A percentile compares a stretch with the other conserved stretches of the same genome.
Conservation (phyloP, 805 yeast species). For the Danielia reshetovae region DNA sequence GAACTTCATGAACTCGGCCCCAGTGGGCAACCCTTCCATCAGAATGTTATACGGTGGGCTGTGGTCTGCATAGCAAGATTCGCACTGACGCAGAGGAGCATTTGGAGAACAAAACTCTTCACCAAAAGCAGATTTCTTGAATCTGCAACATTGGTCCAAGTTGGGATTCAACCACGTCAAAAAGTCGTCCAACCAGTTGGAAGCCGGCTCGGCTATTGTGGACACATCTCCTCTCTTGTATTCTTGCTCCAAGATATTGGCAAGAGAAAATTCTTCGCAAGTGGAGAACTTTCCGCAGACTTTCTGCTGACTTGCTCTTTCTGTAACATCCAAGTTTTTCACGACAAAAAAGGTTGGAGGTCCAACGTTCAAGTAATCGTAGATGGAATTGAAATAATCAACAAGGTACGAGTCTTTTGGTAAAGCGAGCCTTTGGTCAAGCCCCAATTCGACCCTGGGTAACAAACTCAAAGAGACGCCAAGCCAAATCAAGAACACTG, state of each 20-base stretch:
- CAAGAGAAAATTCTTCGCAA: constrained; percentile 74
- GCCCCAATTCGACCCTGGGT: constrained; percentile 71
- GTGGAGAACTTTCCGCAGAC: constrained; percentile 86
- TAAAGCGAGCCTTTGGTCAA: constrained; percentile 86
- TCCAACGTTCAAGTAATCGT: constrained; percentile 72
- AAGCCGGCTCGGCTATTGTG: constrained; percentile 74
- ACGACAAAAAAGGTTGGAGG: constrained; percentile 90
- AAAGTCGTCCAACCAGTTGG: constrained; percentile 93
- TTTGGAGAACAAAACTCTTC: constrained; percentile 60
- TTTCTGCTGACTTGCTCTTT: constrained; percentile 58
- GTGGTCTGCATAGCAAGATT: constrained; percentile 62
- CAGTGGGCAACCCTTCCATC: constrained; percentile 82
- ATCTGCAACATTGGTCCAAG: constrained; percentile 79
- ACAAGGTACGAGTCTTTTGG: constrained; percentile 81
- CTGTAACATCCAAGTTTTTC: constrained; percentile 61
- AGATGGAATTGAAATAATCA: constrained; percentile 73
- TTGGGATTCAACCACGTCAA: constrained; percentile 83
- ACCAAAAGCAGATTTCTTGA: constrained; percentile 41
- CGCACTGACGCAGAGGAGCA: constrained; percentile 68
- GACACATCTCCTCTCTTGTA: constrained; percentile 60
- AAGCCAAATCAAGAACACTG: constrained; percentile 56
- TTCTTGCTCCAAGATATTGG: constrained; percentile 83
- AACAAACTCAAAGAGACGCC: constrained; percentile 65
- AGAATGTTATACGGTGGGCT: constrained; percentile 61
- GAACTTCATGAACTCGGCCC: constrained; percentile 62